Evolutionary conservation across 129 eudicot genomes (phyloP), one percentile per base, ranked within the genome.

Genomic region (Flaveria robusta): DNA sequence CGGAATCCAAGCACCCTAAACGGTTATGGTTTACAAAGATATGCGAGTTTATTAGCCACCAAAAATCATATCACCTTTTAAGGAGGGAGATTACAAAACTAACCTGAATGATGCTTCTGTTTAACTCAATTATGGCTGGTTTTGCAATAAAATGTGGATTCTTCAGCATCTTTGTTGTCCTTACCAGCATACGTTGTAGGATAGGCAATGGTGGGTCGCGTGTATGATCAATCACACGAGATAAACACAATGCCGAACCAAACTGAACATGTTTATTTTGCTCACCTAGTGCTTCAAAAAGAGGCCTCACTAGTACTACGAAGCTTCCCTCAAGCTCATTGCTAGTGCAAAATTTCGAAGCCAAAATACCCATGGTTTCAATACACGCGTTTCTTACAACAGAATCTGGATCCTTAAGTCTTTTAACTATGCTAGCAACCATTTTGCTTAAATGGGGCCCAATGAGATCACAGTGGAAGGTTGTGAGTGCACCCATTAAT

Each of bases 61-160:
- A 34, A 34, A 34, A 5, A 58, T 65, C 29, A 37, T 29, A 71
- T 14, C 13, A 51, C 42, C 27, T 66, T 66, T 6, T 42, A 72
- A 18, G 1, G 27, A 43, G 50, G 9, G 12, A 71, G 26, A 66
- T 52, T 27, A 75, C 22, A 42, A 79, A 79, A 77, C 90, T 58
- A 50, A 93, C 98, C 98, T 86, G 94, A 83, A 93, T 88, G 58
- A 93, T 85, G 67, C 97, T 90, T 78, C 85, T 82, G 51, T 90
- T 90, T 76, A 93, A 79, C 78, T 88, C 91, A 58, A 90, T 85
- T 52, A 93, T 83, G 1, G 98, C 92, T 50, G 97, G 91, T 78
- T 93, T 93, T 39, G 97, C 97, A 92, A 85, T 85, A 68, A 86
- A 90, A 75, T 93, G 95, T 31, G 96, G 85, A 85, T 82, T 93